A percentile compares a stretch with the other conserved stretches of the same genome.
phyloP scores from a whole-genome alignment of 495 filamentous ascomycete genomes.

The Gamarada debralockiae region DNA sequence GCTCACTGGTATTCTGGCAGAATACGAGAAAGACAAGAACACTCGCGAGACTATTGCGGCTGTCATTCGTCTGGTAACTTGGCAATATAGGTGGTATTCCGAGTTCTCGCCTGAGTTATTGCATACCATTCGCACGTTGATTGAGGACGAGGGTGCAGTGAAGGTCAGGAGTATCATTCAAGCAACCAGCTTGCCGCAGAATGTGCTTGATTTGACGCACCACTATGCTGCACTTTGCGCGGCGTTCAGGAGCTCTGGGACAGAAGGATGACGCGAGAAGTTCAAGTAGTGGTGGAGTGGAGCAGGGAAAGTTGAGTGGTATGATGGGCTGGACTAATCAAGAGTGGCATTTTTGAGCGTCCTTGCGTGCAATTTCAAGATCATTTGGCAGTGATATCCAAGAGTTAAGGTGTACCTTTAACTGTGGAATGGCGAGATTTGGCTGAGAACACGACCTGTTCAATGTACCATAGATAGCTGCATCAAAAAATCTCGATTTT shows the following conservation, averaged over 20 bases:
- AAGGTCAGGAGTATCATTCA: constrained; percentile 97
- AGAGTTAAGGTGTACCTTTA: too few relatives aligned
- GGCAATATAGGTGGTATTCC: constrained; percentile 99
- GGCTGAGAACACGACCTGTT: too few relatives aligned
- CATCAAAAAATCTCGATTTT: too few relatives aligned
- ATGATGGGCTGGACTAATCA: not conserved
- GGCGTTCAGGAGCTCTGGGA: constrained; percentile 90
- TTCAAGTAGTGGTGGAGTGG: not conserved
- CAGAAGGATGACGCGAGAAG: constrained; percentile 58
- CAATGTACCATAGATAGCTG: too few relatives aligned
- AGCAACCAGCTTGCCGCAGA: constrained; percentile 87
- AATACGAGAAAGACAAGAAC: constrained; percentile 65
- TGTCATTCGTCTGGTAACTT: constrained; percentile 84
- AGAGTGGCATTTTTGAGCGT: too few relatives aligned
- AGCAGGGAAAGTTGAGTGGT: not conserved
- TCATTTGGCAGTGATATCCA: too few relatives aligned
- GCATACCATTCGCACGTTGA: constrained; percentile 80
- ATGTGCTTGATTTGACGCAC: constrained; percentile 90
- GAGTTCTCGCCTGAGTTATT: constrained; percentile 95
- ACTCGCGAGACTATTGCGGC: constrained; percentile 72
- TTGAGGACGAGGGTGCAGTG: constrained; percentile 96
- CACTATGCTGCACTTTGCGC: constrained; percentile 94
- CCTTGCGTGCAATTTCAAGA: too few relatives aligned
- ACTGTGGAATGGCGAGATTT: too few relatives aligned
- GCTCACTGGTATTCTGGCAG: constrained; percentile 76